A percentile compares a stretch with the other conserved stretches of the same genome.
phyloP scores from a whole-genome alignment of 148 eudicot species.

The Simmondsia chinensis region DNA sequence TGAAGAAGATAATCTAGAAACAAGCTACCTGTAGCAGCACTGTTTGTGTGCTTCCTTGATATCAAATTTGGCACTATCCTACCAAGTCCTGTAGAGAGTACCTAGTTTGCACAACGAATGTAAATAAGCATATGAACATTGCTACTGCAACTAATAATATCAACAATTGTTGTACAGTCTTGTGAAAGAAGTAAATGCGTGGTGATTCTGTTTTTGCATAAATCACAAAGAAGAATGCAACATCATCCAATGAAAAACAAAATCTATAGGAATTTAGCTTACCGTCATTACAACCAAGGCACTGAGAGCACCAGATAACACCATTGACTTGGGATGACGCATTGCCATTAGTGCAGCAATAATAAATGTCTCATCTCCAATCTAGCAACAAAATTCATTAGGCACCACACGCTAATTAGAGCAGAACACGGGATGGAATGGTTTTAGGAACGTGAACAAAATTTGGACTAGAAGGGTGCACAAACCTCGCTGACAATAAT shows the following conservation, averaged over 20 bases:
- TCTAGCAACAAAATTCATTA: constrained; percentile 42
- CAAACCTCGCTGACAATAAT: constrained; percentile 97
- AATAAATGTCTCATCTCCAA: constrained; percentile 97
- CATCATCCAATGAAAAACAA: background rate
- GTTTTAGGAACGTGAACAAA: too few relatives aligned
- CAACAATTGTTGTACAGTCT: too few relatives aligned
- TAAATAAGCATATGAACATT: too few relatives aligned
- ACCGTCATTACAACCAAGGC: constrained; percentile 98
- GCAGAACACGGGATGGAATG: background rate
- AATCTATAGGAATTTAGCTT: constrained; percentile 17
- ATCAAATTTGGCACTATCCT: constrained; percentile 88
- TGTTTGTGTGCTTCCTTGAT: constrained; percentile 92
- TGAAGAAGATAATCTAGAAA: too few relatives aligned
- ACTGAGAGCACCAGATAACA: constrained; percentile 89
- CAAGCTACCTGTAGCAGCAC: constrained; percentile 97
- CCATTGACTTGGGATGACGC: constrained; percentile 96
- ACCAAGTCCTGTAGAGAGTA: constrained; percentile 91
- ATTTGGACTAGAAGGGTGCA: constrained; percentile 1
- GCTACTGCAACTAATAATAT: too few relatives aligned
- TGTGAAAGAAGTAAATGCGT: too few relatives aligned
- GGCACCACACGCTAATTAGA: constrained; percentile 13
- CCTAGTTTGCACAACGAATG: constrained; percentile 24
- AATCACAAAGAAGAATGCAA: background rate
- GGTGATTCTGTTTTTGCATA: too few relatives aligned
- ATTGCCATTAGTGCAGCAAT: constrained; percentile 99